phyloP scores from a whole-genome alignment of 139 green algal genomes.

The Dunaliella primolecta region DNA sequence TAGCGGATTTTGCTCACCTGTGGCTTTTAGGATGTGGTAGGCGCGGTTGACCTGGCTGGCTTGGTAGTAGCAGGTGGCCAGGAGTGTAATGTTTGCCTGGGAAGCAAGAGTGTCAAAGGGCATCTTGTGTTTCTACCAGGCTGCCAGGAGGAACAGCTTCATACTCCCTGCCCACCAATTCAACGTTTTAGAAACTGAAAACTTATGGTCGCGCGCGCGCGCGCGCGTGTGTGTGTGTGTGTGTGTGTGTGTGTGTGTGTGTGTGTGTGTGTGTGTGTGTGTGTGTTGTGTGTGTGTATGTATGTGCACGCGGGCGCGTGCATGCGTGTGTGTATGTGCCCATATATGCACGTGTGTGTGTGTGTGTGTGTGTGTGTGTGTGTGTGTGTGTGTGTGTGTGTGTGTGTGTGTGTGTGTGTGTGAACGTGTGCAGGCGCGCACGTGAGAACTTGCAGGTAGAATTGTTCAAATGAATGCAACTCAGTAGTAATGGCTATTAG shows the following conservation, averaged over 20 bases:
- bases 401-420: not conserved
- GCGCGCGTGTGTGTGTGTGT: too few relatives aligned
- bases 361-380: too few relatives aligned
- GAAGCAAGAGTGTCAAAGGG: not conserved
- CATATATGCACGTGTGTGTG: too few relatives aligned
- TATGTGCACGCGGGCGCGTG: too few relatives aligned
- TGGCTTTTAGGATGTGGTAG: conserved; percentile 61
- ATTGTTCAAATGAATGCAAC: too few relatives aligned
- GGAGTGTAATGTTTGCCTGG: conserved; percentile 79
- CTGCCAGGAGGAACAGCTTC: not conserved
- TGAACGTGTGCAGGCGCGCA: not conserved
- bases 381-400: not conserved
- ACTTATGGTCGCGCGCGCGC: not conserved
- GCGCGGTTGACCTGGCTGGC: conserved; percentile 71
- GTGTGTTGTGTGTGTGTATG: too few relatives aligned
- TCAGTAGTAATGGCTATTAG: too few relatives aligned
- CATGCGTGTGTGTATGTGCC: too few relatives aligned
- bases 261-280: too few relatives aligned
- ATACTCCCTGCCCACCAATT: not conserved
- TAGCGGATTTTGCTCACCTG: too few relatives aligned
- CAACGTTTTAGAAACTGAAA: not conserved
- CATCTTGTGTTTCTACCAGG: not conserved
- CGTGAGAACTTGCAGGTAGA: not conserved
- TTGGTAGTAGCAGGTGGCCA: conserved; percentile 81
- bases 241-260: too few relatives aligned